Evolutionary conservation across 2,329 filamentous ascomycete genomes (phyloP).

Genomic region (Zymoseptoria crescenta): DNA sequence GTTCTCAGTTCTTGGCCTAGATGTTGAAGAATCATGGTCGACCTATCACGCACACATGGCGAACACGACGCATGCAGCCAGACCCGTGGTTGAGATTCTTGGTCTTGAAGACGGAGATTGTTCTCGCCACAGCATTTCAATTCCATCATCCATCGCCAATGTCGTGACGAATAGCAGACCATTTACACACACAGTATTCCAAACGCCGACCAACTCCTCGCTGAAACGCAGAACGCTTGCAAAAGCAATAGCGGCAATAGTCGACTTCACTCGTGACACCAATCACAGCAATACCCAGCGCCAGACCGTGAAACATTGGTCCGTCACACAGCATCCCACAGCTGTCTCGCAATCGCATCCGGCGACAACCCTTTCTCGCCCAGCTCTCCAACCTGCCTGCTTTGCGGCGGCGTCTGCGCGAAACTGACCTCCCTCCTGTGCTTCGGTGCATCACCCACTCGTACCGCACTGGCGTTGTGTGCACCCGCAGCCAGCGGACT

Average conservation of each 20-base stretch:
- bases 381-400: conserved; percentile 9
- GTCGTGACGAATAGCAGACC: not conserved
- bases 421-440: conserved; percentile 21
- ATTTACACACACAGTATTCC: not conserved
- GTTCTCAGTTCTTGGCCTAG: not conserved
- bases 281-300: not conserved
- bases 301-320: not conserved
- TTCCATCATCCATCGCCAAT: not conserved
- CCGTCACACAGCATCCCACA: conserved; percentile 15
- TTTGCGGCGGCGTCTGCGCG: conserved; percentile 17
- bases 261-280: not conserved
- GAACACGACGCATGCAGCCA: not conserved
- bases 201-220: not conserved
- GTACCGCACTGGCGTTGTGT: not conserved
- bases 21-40: not conserved
- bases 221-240: conserved; percentile 2
- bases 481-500: conserved; percentile 1
- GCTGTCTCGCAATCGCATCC: conserved; percentile 17
- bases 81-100: not conserved
- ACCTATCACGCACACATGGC: not conserved
- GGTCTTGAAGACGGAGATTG: not conserved
- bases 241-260: not conserved
- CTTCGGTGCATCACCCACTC: not conserved
- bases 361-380: conserved; percentile 12
- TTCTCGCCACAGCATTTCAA: not conserved